phyloP scores from a whole-genome alignment of 2,329 filamentous ascomycete species.

The Aspergillus phoenicis region DNA sequence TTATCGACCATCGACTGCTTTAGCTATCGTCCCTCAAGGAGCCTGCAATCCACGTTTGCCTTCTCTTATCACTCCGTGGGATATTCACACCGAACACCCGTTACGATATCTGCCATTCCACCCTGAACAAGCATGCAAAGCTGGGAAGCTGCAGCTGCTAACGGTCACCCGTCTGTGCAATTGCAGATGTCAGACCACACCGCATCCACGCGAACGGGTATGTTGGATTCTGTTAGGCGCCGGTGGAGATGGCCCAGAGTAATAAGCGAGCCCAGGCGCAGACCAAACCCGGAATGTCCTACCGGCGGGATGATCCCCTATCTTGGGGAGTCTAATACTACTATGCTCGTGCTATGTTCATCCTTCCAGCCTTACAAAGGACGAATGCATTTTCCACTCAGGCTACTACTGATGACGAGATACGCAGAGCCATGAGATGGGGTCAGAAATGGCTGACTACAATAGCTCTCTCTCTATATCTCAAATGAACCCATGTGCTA shows the following conservation, averaged over 20 bases:
- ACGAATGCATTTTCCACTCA: not conserved
- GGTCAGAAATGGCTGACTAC: not conserved
- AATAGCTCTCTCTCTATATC: not conserved
- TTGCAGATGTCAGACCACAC: not conserved
- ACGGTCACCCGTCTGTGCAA: not conserved
- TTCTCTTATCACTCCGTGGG: not conserved
- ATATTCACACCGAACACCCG: not conserved
- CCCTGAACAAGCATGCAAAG: no score
- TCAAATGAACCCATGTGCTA: not conserved
- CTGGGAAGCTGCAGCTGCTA: no score
- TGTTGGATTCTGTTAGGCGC: no score
- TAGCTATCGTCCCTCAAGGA: no score
- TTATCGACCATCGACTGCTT: no score
- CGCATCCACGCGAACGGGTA: not conserved
- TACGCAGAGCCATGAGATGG: not conserved
- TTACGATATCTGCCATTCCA: no score
- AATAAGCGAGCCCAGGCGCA: no score
- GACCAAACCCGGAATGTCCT: no score
- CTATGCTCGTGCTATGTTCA: not conserved
- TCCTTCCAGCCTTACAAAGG: not conserved
- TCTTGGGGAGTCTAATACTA: not conserved
- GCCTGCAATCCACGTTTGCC: no score
- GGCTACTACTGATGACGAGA: not conserved
- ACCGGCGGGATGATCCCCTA: no score
- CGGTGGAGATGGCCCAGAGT: no score